Evolutionary conservation across 2,329 filamentous ascomycete species (phyloP), one percentile per base, ranked within the genome.

Genomic region (Emericellopsis cladophorae): DNA sequence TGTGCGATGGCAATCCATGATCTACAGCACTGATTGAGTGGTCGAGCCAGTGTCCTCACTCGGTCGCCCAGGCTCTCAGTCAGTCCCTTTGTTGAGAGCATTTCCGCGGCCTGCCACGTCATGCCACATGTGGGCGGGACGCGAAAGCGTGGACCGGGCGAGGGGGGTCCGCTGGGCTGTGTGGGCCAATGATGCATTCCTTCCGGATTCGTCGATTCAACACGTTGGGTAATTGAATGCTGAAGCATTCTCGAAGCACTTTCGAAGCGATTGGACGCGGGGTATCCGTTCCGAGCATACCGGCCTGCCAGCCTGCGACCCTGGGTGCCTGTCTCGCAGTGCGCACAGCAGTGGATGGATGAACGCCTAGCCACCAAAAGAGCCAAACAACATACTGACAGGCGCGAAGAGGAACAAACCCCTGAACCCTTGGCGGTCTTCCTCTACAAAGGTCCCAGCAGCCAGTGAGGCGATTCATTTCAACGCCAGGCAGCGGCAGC

Each of bases 1-100:
- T 12, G 34, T 34, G 14, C 38, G 42, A 8, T 44, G 42, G 42
- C 15, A 15, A 7, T 40, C 42, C 21, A 37, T 40, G 23, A 43
- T 11, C 29, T 43, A 29, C 37, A 35, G 18, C n/a, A 35, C n/a
- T 14, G 32, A 35, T 9, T 15, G 18, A 15, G 32, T 15, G 8
- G 32, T 9, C n/a, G 8, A 15, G 32, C 9, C 5, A 5, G 11
- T 12, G 3, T 6, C 4, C 31, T 32, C 31, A 32, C n/a, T 10
- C n/a, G 23, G n/a, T 31, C 15, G 36, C n/a, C 9, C 15, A 23
- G 8, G 12, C 14, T 29, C 36, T 37, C 10, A 29, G 26, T 12
- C 14, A 14, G 21, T 37, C 10, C 36, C 16, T 10, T 8, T 16
- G 7, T 16, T 3, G 22, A 10, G 36, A 6, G 26, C 26, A 29